Evolutionary conservation across 2,329 filamentous ascomycete genomes (phyloP), one percentile per base, ranked within the genome.

Genomic region (Purpureocillium takamizusanense): DNA sequence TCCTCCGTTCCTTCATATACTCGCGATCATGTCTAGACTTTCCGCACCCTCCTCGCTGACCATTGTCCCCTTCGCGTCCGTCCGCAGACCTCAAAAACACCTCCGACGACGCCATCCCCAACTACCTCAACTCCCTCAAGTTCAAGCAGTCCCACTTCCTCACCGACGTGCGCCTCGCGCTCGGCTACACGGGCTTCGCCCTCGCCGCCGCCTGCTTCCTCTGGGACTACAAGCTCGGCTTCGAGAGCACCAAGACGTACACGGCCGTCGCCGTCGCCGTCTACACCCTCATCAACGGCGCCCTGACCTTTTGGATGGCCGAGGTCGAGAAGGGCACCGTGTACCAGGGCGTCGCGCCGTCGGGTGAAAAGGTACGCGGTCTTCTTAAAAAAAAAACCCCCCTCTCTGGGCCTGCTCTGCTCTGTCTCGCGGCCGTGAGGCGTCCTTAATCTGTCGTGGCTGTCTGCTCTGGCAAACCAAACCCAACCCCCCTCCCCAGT

Each of bases 161-260:
- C 35, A 78, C 81, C 52, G 89, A 97, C 55, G 76, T 94, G 35
- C 86, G 87, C 38, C 79, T 98, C 33, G 73, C 70, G 1, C 71
- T 98, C 8, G 92, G 92, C 46, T 97, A 94, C 65, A 63, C 71
- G 15, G 85, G 88, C 43, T 88, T 97, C 52, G 60, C 73, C 42
- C 79, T 95, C 45, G 83, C 87, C 14, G 89, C 74, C 16, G 83
- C 78, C 44, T 88, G 86, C 52, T 97, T 97, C 70, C 79, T 78
- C 45, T 89, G 87, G 67, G 92, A 98, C 72, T 94, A 87, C 68
- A 86, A 86, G 56, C 70, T 88, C 35, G 90, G 89, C 51, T 97
- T 92, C 73, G 86, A 95, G 46, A 69, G 65, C 44, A 95, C 89
- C 14, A 94, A 92, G 62, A 66, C 73, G 46, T 90, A 81, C 67